phyloP scores from a whole-genome alignment of 306 rosid species.

The Nissolia schottii region DNA sequence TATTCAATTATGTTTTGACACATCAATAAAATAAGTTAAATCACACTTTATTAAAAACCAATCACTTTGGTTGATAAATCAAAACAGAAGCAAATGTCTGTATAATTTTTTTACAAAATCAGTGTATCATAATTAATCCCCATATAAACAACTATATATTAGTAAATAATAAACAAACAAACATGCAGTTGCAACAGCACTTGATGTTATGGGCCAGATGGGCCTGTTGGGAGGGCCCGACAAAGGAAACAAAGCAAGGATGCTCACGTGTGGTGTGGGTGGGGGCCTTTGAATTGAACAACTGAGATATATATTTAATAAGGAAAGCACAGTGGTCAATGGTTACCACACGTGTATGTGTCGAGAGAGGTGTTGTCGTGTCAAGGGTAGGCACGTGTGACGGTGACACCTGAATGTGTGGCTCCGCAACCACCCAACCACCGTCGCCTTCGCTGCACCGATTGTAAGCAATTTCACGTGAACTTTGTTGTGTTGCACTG shows the following conservation, averaged over 20 bases:
- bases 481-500: conserved; percentile 22
- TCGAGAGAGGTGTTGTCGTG: conserved; percentile 20
- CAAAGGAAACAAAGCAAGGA: conserved; percentile 38
- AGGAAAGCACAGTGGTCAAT: conserved; percentile 19
- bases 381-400: conserved; percentile 43
- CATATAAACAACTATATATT: neutral
- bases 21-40: no score
- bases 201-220: conserved; percentile 27
- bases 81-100: no score
- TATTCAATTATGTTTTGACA: no score
- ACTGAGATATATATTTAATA: neutral
- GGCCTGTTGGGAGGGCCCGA: conserved; percentile 36
- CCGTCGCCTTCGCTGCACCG: conserved; percentile 43
- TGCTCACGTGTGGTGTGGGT: conserved; percentile 65
- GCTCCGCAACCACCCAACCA: conserved; percentile 39
- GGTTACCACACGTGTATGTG: conserved; percentile 48
- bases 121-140: no score
- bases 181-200: neutral
- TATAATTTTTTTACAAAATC: no score
- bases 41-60: no score
- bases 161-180: neutral
- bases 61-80: no score
- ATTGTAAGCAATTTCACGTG: conserved; percentile 44
- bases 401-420: conserved; percentile 29
- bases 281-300: conserved; percentile 22